These are phyloP conservation scores for Tulasnella sp. DNA, from an alignment of 768 basidiomycete species.

Conservation along the genomic window DNA sequence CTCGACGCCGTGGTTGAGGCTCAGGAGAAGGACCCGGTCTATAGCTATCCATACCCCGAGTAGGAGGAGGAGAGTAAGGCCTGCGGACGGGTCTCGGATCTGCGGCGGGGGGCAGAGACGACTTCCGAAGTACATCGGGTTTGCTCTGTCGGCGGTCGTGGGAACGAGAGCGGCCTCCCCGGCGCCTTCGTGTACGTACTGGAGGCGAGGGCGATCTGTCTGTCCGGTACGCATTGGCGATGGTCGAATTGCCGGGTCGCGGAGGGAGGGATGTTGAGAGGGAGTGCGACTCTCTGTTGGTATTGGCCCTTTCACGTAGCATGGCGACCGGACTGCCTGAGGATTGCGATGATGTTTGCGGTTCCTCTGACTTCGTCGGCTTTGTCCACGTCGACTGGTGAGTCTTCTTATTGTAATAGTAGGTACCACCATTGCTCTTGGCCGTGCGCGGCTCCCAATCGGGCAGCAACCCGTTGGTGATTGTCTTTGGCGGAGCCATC, in stretches of 20 bases:
- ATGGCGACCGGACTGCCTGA: background rate
- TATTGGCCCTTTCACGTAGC: background rate
- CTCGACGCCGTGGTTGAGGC: background rate
- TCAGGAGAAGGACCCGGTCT: background rate
- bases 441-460: constrained; percentile 7
- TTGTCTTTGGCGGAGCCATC: background rate
- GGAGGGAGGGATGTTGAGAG: background rate
- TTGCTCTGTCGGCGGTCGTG: background rate
- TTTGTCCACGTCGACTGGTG: constrained; percentile 5
- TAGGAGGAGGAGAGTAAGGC: background rate
- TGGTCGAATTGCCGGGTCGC: background rate
- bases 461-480: background rate
- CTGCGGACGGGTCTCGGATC: background rate
- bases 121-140: no score
- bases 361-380: background rate
- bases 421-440: background rate
- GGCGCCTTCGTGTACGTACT: background rate
- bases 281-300: background rate
- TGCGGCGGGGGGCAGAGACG: no score
- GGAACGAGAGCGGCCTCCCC: background rate
- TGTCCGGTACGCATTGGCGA: background rate
- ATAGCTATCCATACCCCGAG: background rate
- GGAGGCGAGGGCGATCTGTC: constrained; percentile 3
- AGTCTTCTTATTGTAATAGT: constrained; percentile 7
- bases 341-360: background rate